A percentile compares a stretch with the other conserved stretches of the same genome.
These are phyloP conservation scores for Psilocybe cyanescens DNA, from an alignment of 768 basidiomycete genomes.

Conservation along the genomic window DNA sequence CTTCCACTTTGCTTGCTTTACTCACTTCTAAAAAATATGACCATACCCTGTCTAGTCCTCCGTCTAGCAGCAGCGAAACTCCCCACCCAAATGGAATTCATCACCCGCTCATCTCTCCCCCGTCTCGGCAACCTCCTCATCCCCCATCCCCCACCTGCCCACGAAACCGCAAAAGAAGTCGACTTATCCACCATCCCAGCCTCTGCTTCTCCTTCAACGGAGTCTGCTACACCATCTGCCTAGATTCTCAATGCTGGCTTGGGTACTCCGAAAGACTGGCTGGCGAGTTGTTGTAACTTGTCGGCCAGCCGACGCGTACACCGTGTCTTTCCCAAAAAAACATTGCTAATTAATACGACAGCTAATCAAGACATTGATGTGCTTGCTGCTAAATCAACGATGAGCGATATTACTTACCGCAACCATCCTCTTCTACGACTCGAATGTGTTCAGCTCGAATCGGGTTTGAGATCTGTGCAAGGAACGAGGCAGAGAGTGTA, in stretches of 20 bases:
- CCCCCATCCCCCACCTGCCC: conserved; percentile 34
- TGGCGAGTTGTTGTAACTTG: no score
- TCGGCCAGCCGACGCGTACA: no score
- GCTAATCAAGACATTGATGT: no score
- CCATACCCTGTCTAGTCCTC: conserved; percentile 61
- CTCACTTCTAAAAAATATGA: neutral
- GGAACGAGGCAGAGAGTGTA: no score
- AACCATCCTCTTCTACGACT: no score
- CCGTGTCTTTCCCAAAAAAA: no score
- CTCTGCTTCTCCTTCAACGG: neutral
- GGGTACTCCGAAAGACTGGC: no score
- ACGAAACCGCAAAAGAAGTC: neutral
- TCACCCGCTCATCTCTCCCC: conserved; percentile 67
- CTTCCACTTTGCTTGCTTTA: neutral
- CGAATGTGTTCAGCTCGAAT: no score
- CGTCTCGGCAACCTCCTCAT: conserved; percentile 73
- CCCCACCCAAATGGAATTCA: conserved; percentile 88
- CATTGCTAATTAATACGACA: no score
- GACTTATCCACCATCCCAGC: neutral
- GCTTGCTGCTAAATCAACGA: no score
- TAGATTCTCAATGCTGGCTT: neutral
- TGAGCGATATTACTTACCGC: no score
- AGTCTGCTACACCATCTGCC: neutral
- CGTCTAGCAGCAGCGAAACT: conserved; percentile 88
- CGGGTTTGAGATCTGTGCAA: no score